A percentile compares a stretch with the other conserved stretches of the same genome.
These are phyloP conservation scores for Postia placenta DNA, from an alignment of 768 basidiomycete genomes.

Conservation along the genomic window DNA sequence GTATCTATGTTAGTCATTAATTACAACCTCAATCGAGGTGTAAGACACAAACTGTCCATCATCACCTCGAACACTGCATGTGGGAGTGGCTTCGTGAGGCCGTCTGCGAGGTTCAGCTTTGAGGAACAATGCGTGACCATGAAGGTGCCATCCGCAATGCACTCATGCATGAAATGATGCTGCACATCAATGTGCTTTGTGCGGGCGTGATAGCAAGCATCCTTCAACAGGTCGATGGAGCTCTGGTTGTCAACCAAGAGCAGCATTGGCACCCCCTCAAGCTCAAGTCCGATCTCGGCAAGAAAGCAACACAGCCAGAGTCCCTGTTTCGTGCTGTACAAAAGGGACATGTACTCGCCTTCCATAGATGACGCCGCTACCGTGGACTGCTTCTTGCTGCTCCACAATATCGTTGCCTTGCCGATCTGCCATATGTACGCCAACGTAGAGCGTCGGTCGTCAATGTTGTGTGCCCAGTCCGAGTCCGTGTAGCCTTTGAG, in stretches of 20 bases:
- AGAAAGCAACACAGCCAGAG: constrained; percentile 27
- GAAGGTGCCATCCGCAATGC: constrained; percentile 20
- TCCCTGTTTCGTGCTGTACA: constrained; percentile 23
- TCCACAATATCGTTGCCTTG: constrained; percentile 25
- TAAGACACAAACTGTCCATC: too few species aligned
- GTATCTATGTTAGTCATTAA: too few species aligned
- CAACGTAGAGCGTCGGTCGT: constrained; percentile 17
- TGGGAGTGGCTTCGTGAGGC: constrained; percentile 31
- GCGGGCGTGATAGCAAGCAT: constrained; percentile 9
- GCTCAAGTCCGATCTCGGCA: constrained; percentile 17
- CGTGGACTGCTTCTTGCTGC: constrained; percentile 23
- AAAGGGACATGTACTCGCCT: constrained; percentile 32
- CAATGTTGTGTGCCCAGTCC: constrained; percentile 26
- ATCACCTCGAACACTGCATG: too few species aligned
- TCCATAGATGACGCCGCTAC: constrained; percentile 27
- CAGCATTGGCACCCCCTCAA: constrained; percentile 1
- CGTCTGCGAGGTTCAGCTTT: constrained; percentile 29
- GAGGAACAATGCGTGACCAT: constrained; percentile 26
- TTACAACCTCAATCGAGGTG: too few species aligned
- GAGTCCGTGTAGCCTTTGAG: constrained; percentile 15
- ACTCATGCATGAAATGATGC: constrained; percentile 25
- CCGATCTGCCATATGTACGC: constrained; percentile 26
- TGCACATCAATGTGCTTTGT: constrained; percentile 27
- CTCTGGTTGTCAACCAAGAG: constrained; percentile 9
- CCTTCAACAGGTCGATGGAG: constrained; percentile 9